Evolutionary conservation across 257 asterid species (phyloP), one percentile per base, ranked within the genome.

Genomic region (Oldenlandia corymbosa): DNA sequence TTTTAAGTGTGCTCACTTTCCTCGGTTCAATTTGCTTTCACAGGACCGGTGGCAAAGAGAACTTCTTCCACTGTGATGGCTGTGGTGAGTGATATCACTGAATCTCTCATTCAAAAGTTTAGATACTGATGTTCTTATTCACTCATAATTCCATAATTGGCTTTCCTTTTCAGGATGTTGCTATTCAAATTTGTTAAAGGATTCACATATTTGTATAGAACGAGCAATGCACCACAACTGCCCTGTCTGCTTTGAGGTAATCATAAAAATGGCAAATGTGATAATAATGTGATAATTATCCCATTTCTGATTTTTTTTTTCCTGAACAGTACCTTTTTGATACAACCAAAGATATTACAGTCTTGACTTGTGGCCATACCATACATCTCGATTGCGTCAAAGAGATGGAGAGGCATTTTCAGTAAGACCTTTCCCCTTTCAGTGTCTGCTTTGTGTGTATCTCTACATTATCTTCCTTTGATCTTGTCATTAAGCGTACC

Each of bases 141-240:
- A 18, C 5, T 3, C 27, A 11, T n/a, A 0, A 6, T 27, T 26
- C 3, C 20, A 26, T 14, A 26, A 18, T 47, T 47, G 37, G 57
- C 39, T 39, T 60, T 39, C 16, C 16, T 31, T 54, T 58, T 12
- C 81, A 87, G 93, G 78, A 76, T 87, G 95, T 67, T 85, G 95
- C 73, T 83, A 87, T 75, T 69, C 87, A 24, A 85, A 81, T 31
- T 45, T 70, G 27, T 65, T 83, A 64, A 83, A 83, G 75, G 95
- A 78, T 59, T 72, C 90, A 39, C 93, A 87, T 68, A 69, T 47
- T 59, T 87, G 90, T 41, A 77, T 87, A 12, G 95, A 87, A 77
- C 73, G 88, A 74, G 90, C 93, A 0, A 83, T 87, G 95, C 93
- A 87, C 69, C 92, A 85, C 74, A 78, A 85, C 45, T 87, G 93